Evolutionary conservation across 257 asterid genomes (phyloP).

Genomic region (Fraxinus quadrangulata): DNA sequence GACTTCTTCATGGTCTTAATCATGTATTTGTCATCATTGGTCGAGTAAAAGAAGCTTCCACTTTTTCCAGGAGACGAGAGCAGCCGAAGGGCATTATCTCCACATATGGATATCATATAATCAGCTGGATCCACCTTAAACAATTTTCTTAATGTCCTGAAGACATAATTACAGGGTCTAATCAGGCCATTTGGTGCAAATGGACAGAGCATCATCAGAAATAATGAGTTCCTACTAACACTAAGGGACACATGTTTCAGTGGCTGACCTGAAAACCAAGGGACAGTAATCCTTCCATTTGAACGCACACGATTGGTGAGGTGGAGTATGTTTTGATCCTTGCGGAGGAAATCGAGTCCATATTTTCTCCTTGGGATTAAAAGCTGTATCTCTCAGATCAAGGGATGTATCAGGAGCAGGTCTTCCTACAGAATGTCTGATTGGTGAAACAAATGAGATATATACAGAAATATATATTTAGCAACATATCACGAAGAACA

Average conservation of each 20-base stretch:
- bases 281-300: constrained; percentile 98
- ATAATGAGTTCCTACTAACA: background rate
- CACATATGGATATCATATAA: constrained; percentile 37
- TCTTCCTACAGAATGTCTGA: constrained; percentile 90
- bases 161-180: background rate
- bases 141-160: constrained; percentile 26
- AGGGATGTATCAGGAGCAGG: constrained; percentile 66
- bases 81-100: constrained; percentile 35
- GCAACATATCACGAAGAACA: background rate
- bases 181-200: background rate
- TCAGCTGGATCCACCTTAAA: constrained; percentile 37
- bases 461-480: background rate
- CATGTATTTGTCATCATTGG: constrained; percentile 36
- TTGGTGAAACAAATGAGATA: constrained; percentile 29
- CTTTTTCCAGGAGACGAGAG: constrained; percentile 41
- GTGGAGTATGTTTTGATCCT: constrained; percentile 92
- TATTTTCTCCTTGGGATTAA: constrained; percentile 69
- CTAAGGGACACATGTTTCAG: constrained; percentile 1
- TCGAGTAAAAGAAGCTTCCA: constrained; percentile 37
- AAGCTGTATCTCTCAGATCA: constrained; percentile 67
- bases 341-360: constrained; percentile 86
- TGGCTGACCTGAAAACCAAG: constrained; percentile 80
- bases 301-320: constrained; percentile 86
- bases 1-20: constrained; percentile 38
- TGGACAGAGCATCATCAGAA: background rate